Base-by-base conservation (phyloP, 441 rosid genomes). In the Jatropha podagrica region DNA sequence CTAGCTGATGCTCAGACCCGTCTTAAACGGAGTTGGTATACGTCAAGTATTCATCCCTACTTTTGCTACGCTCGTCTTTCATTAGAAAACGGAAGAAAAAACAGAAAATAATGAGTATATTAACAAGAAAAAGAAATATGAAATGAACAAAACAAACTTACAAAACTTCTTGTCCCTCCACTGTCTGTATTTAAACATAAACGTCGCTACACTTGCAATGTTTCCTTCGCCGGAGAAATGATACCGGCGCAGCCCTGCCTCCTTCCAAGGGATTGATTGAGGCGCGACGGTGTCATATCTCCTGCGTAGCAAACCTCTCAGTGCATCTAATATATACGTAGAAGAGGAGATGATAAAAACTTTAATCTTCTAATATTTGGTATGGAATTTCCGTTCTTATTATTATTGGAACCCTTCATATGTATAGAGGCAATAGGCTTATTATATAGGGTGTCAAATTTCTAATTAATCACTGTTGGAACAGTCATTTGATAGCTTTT, bases 231-330 rank as follows among this genome's bases (percentile, higher is more conserved):
- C 12, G 83, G 85, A 84, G 86, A 85, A 51, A 86, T 83, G 87
- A 61, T 70, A 76, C 83, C 85, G 79, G 74, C 78, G 72, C 79
- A 62, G 67, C 76, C 68, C 56, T 75, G 65, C 63, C 37, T 49
- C 20, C 2, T 14, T 9, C 52, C 48, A 4, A 0, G 8, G 69
- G 56, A 40, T 40, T 27, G 8, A 20, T 41, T 49, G 73, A 73
- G 66, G 71, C 38, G 58, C 72, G 86, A 80, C 85, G 88, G 86
- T 79, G 82, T 74, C 89, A 85, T 88, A 80, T 79, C 90, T 77
- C 92, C 86, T 85, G 92, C 88, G 80, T 55, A 76, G 82, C 81
- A 76, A 74, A 85, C 80, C 83, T 88, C 74, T 2, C 12, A 27
- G 65, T 60, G 17, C 65, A 0, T 27, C 65, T 32, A 32, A 32